Percentiles rank a stretch among this genome's conserved stretches.
Conservation (phyloP, 164 flowering plant species). For the Dillenia turbinata region DNA sequence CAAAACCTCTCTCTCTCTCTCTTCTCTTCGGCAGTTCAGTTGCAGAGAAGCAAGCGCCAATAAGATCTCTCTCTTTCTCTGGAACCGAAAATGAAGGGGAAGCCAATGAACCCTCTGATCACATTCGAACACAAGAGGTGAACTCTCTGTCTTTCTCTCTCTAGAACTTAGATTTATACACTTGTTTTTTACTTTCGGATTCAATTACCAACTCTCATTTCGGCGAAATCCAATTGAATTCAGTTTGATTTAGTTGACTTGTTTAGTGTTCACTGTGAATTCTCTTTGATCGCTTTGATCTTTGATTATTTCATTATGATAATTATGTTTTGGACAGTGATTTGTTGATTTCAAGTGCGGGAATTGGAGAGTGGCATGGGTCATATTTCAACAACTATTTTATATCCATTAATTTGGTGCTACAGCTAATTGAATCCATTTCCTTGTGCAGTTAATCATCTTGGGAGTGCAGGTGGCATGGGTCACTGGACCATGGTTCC, state of each 20-base stretch:
- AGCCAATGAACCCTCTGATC: constrained; percentile 31
- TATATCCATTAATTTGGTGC: not conserved
- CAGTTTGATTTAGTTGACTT: not conserved
- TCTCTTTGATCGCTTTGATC: not conserved
- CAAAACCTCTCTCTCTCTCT: constrained; percentile 6
- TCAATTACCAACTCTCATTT: not conserved
- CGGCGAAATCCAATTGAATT: not conserved
- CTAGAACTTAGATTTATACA: constrained; percentile 1
- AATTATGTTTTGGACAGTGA: too few relatives aligned
- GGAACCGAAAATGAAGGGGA: constrained; percentile 42
- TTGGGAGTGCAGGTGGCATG: constrained; percentile 92
- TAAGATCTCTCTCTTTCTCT: constrained; percentile 14
- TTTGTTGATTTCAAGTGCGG: too few relatives aligned
- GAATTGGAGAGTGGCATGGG: not conserved
- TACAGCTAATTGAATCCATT: not conserved
- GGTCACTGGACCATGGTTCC: constrained; percentile 99
- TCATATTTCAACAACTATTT: not conserved
- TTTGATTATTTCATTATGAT: not conserved
- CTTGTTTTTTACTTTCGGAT: constrained; percentile 1
- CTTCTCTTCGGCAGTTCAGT: constrained; percentile 15
- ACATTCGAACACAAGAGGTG: constrained; percentile 81
- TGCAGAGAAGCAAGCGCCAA: constrained; percentile 24
- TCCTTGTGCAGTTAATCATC: constrained; percentile 80
- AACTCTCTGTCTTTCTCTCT: not conserved
- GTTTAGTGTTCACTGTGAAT: not conserved